Evolutionary conservation across 2,329 filamentous ascomycete genomes (phyloP), one percentile per base, ranked within the genome.

Genomic region (Trichophyton equinum): DNA sequence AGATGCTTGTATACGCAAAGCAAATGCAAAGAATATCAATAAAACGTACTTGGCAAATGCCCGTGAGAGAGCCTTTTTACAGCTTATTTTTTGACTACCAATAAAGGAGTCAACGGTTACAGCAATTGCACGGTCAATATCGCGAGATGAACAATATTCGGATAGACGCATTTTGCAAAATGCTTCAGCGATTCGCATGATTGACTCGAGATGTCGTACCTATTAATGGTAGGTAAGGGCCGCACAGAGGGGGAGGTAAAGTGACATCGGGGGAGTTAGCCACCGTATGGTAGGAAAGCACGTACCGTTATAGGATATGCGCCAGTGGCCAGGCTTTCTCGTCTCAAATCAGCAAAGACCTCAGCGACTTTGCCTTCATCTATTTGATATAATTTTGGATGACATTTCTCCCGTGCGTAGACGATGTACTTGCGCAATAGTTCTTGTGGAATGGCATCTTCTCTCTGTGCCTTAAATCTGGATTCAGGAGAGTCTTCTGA

Each of bases 151-250:
- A 75, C 92, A 96, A 78, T 96, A 97, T 67, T 99, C 94, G 0
- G 89, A 94, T n/a, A 99, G 80, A 13, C 94, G 87, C 94, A 99
- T 99, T 70, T 95, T 92, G 75, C 89, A 95, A 77, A 99, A 99
- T 0, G 91, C 78, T 74, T 99, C 94, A 61, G 86, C 86, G 70
- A 95, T 95, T 70, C 94, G 89, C 78, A 99, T 95, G 70, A 97
- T 96, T 64, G 92, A 92, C 81, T 99, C 94, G 38, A 99, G 80
- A 77, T 99, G 94, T 79, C 94, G 91, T 65, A 96, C 89, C 91
- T 96, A 66, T 36, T 22, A 47, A 18, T 46, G 51, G 33, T 13
- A 60, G 13, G 44, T 22, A 25, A 27, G 27, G 2, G 44, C 20
- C 7, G 18, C 6, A 22, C 5, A 25, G 27, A 36, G 42, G 38